Evolutionary conservation across 2,329 filamentous ascomycete genomes (phyloP).

Genomic region (Xylaria sp.): DNA sequence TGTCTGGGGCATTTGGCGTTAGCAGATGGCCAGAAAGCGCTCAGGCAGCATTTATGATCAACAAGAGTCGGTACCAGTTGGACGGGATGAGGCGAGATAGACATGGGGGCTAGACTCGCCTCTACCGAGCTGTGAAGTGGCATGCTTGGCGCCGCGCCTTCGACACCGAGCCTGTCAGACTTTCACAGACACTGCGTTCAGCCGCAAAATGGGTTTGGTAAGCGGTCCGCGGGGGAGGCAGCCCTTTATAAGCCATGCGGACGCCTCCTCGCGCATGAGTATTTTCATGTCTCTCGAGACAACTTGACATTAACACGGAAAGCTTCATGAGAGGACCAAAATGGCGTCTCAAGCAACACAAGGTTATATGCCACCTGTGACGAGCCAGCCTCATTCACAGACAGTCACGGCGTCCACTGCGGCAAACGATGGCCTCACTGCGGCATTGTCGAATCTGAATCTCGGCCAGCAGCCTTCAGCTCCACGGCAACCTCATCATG

Average conservation of each 20-base stretch:
- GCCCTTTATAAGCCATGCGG: slow-evolving; percentile 24
- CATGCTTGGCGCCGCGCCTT: not conserved
- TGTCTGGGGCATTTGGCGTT: not conserved
- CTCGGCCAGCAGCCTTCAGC: slow-evolving; percentile 24
- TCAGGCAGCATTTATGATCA: not conserved
- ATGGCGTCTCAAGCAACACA: slow-evolving; percentile 32
- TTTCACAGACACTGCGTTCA: slow-evolving; percentile 24
- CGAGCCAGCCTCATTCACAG: slow-evolving; percentile 25
- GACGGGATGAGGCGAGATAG: not conserved
- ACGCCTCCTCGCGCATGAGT: not conserved
- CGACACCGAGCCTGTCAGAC: slow-evolving; percentile 11
- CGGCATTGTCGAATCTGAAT: slow-evolving; percentile 34
- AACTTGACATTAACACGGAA: not conserved
- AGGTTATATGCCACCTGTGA: slow-evolving; percentile 11
- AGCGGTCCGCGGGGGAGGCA: slow-evolving; percentile 11
- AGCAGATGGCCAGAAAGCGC: not conserved
- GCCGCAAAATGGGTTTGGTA: slow-evolving; percentile 28
- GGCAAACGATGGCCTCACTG: slow-evolving; percentile 21
- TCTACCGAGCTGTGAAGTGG: not conserved
- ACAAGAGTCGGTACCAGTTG: not conserved
- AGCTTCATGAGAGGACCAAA: slow-evolving; percentile 7
- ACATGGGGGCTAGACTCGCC: not conserved
- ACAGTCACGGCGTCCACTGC: slow-evolving; percentile 11
- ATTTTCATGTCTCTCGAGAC: not conserved
- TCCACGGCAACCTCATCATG: slow-evolving; percentile 17